Conservation (phyloP, 2,329 filamentous ascomycete genomes). For the Myrmaecium sp. region DNA sequence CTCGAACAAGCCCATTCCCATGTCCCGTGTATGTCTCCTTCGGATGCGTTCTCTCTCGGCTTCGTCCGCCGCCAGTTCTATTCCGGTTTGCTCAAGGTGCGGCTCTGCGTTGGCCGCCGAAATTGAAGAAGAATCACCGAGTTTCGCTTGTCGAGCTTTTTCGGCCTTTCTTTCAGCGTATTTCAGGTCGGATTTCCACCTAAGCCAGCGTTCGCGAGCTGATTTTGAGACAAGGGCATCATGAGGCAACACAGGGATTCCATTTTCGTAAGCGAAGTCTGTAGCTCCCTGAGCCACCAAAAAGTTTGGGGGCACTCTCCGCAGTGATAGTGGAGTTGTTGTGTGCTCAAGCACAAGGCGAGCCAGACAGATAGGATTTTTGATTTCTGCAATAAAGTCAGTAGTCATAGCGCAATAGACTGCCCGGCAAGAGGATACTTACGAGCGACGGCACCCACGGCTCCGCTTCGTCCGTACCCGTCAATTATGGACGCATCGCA, state of each 20-base stretch:
- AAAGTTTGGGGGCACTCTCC: conserved; percentile 82
- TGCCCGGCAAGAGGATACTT: conserved; percentile 22
- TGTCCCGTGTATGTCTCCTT: conserved; percentile 18
- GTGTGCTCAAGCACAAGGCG: conserved; percentile 67
- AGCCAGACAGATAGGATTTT: conserved; percentile 80
- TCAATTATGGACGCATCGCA: conserved; percentile 91
- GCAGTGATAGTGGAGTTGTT: conserved; percentile 59
- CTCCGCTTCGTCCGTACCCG: conserved; percentile 77
- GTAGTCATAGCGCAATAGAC: conserved; percentile 1
- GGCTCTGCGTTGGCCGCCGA: conserved; percentile 11
- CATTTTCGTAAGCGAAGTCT: conserved; percentile 68
- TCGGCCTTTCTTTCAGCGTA: conserved; percentile 36
- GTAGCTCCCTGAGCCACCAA: conserved; percentile 73
- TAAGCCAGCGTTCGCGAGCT: conserved; percentile 59
- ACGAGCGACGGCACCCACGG: conserved; percentile 83
- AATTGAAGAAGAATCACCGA: conserved; percentile 11
- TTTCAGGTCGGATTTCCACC: conserved; percentile 58
- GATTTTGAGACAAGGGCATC: conserved; percentile 65
- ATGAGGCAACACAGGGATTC: conserved; percentile 55
- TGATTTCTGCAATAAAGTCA: conserved; percentile 47
- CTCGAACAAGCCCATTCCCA: conserved; percentile 9
- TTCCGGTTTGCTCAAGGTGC: conserved; percentile 10
- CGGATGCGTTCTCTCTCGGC: conserved; percentile 17
- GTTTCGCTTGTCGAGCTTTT: too few species aligned
- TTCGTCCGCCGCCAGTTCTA: too few species aligned